These are phyloP conservation scores for Pseudogymnoascus sp. DNA, from an alignment of 2,329 filamentous ascomycete species.

Conservation along the genomic window DNA sequence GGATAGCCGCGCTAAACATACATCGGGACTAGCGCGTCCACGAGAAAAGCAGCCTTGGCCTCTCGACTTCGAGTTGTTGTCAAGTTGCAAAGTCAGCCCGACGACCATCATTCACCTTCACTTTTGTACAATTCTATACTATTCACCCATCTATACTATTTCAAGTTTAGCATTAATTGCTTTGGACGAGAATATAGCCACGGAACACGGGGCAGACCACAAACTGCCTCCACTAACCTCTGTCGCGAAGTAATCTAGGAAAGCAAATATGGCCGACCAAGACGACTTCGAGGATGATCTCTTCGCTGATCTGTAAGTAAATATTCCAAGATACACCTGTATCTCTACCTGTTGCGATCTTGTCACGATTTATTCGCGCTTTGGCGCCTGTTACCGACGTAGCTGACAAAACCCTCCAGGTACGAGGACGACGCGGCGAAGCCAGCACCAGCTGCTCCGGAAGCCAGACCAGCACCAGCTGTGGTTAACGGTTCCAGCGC, in stretches of 20 bases:
- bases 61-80: not conserved
- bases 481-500: conserved; percentile 26
- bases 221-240: not conserved
- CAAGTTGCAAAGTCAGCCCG: not conserved
- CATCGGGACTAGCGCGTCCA: not conserved
- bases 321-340: not conserved
- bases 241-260: conserved; percentile 5
- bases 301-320: conserved; percentile 83
- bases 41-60: conserved; percentile 8
- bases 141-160: not conserved
- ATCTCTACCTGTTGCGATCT: not conserved
- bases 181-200: not conserved
- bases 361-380: not conserved
- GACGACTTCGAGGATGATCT: conserved; percentile 89
- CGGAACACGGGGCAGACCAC: not conserved
- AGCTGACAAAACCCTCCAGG: conserved; percentile 34
- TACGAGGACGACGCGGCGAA: conserved; percentile 54
- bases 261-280: conserved; percentile 62
- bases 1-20: not conserved
- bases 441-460: conserved; percentile 26
- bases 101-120: not conserved
- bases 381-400: not conserved
- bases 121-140: not conserved
- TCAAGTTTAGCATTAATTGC: not conserved
- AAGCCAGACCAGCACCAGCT: conserved; percentile 25